Evolutionary conservation across 73 alveolate species (phyloP), one percentile per base, ranked within the genome.

Genomic region (Tetrahymena thermophila): DNA sequence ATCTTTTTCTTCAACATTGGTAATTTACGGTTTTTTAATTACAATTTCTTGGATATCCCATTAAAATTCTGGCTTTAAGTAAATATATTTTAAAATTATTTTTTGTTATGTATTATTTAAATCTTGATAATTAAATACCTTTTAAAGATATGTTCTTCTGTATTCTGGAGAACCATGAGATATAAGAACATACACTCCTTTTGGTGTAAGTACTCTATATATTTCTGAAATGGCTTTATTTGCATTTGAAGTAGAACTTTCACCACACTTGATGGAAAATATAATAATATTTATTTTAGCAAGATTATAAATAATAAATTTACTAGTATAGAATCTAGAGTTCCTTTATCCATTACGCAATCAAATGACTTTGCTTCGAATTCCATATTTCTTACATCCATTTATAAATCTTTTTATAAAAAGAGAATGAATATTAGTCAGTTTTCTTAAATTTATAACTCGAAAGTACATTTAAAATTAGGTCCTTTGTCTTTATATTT

Each of bases 261-360:
- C 99, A 55, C 99, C 99, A 93, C 99, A 99, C 97, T 71, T 71
- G 23, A 19, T 25, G 1, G 5, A 4, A 28, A 71, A 13, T 71
- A n/a, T 71, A 31, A 28, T 50, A 3, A 71, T 71, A 71, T n/a
- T 25, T 71, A 25, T 71, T 71, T 71, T 55, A 55, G 1, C 13
- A 55, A 85, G 1, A 9, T 21, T 17, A 38, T 94, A 9, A 21
- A 84, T 37, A 40, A 85, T 43, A 19, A 85, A 8, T 31, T 43
- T 95, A 95, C 97, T 85, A 99, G 96, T 85, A 99, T 97, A 7
- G 98, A 97, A 97, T 99, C 99, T 43, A 99, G 97, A 57, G 99
- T 98, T 25, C 99, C 99, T 96, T 99, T 99, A 95, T 99, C 99
- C 38, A 99, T 93, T 23, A 98, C 99, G 37, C 99, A 98, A 96